Base-by-base conservation (phyloP, 371 early-diverging fungal species). In the Gilbertella persicaria region DNA sequence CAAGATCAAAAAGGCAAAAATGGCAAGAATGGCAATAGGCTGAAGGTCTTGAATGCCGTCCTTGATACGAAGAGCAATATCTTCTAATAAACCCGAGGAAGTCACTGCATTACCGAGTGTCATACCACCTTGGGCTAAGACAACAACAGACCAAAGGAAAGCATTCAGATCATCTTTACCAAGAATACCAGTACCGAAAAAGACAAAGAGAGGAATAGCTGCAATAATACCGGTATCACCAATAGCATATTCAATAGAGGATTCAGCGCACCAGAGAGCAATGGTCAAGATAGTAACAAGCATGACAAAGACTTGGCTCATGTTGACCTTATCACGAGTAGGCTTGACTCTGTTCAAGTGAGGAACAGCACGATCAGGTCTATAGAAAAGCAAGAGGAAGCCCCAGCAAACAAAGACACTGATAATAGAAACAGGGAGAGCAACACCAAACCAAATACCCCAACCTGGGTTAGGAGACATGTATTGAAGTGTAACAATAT, bases 151-250 rank as follows among this genome's bases (percentile, higher is more conserved):
- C 94, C 93, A 94, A 51, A 91, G 60, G 61, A 93, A 92, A 60
- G 83, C 87, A 73, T 98, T 95, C 55, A 95, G 91, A 60, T 98
- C 98, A 44, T 97, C 96, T 68, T 98, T 97, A 55, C 84, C 83
- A 47, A 98, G 79, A 5, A 98, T 73, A 21, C 94, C 93, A 4
- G 92, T 83, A 25, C 88, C 88, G 69, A 94, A 98, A 69, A 96
- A 92, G 38, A 91, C 80, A 50, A 96, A 80, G 16, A 98, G 73
- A n/a, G 98, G 98, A 10, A 97, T 62, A 12, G 95, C 78, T 4
- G 97, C 95, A 58, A 97, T 86, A 6, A 96, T 73, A 37, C 97
- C 97, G 85, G 94, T 93, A 60, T 94, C 92, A 37, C 98, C 98
- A 47, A 97, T 68, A 17, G 80, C 57, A 23, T 53, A 62, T 57